Evolutionary conservation across 352 stramenopile species (phyloP).

Genomic region (Phytophthora ramorum): DNA sequence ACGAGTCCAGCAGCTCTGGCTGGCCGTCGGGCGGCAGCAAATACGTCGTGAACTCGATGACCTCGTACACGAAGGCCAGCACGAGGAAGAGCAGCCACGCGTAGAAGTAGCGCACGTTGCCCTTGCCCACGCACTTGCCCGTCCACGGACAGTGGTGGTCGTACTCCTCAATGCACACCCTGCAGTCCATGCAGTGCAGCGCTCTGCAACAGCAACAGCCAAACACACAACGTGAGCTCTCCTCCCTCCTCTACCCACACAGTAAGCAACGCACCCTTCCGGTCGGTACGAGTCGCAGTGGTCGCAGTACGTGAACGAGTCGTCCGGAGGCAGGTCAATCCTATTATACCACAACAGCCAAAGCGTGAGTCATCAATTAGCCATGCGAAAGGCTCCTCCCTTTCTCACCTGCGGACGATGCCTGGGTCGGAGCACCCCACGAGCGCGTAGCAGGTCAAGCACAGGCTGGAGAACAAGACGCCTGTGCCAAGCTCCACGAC

Average conservation of each 20-base stretch:
- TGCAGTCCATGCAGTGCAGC: slow-evolving; percentile 88
- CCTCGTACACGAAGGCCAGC: slow-evolving; percentile 87
- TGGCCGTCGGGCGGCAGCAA: slow-evolving; percentile 72
- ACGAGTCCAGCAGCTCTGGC: slow-evolving; percentile 38
- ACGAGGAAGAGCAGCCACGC: slow-evolving; percentile 86
- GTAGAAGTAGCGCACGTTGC: slow-evolving; percentile 87
- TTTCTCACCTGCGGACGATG: slow-evolving; percentile 58
- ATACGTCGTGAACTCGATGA: slow-evolving; percentile 90
- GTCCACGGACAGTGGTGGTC: slow-evolving; percentile 96
- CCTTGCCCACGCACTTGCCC: slow-evolving; percentile 88
- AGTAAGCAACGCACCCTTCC: slow-evolving; percentile 47
- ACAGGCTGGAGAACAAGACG: slow-evolving; percentile 62
- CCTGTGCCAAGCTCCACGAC: slow-evolving; percentile 52
- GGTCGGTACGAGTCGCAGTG: slow-evolving; percentile 83
- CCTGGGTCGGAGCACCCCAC: slow-evolving; percentile 77
- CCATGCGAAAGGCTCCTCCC: too few species aligned
- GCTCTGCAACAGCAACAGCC: slow-evolving; percentile 44
- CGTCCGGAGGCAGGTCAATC: slow-evolving; percentile 45
- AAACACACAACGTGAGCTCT: slow-evolving; percentile 10
- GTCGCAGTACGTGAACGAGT: slow-evolving; percentile 82
- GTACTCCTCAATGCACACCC: slow-evolving; percentile 88
- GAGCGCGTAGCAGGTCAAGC: slow-evolving; percentile 74
- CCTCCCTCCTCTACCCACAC: neutral
- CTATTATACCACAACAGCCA: slow-evolving; percentile 15
- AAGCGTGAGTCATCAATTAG: neutral